Percentiles rank a stretch among this genome's conserved stretches.
These are phyloP conservation scores for Auriscalpium vulgare DNA, from an alignment of 768 basidiomycete genomes.

Conservation along the genomic window DNA sequence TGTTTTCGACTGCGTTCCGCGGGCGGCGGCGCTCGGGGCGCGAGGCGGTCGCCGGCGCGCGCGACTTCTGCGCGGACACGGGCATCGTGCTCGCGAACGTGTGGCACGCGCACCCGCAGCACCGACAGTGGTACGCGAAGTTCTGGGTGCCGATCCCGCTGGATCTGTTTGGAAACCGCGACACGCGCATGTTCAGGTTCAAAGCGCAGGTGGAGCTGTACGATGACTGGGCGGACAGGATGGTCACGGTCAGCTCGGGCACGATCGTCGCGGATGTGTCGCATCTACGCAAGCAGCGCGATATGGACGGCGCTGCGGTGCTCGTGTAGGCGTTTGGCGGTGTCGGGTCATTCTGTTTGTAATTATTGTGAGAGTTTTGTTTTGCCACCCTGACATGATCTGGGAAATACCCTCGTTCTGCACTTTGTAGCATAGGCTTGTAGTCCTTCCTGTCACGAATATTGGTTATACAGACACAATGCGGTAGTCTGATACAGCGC, in stretches of 20 bases:
- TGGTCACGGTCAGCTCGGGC: conserved; percentile 8
- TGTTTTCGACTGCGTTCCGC: conserved; percentile 5
- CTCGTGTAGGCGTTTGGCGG: too few relatives aligned
- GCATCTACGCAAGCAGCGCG: conserved; percentile 11
- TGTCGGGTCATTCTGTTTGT: too few relatives aligned
- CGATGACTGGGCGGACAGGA: conserved; percentile 13
- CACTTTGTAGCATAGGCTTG: too few relatives aligned
- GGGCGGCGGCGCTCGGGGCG: conserved; percentile 1
- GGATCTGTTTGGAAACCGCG: conserved; percentile 13
- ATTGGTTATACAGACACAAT: too few relatives aligned
- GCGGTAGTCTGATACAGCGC: too few relatives aligned
- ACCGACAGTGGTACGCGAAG: conserved; percentile 13
- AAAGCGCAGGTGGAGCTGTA: conserved; percentile 6
- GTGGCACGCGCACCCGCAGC: conserved; percentile 11
- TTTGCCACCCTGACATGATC: too few relatives aligned
- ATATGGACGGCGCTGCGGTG: conserved; percentile 6
- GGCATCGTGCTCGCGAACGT: conserved; percentile 13
- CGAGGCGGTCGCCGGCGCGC: not conserved
- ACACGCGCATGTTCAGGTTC: conserved; percentile 14
- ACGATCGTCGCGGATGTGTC: conserved; percentile 14
- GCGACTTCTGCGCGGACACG: conserved; percentile 1
- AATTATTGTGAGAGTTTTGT: too few relatives aligned
- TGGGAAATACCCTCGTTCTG: too few relatives aligned
- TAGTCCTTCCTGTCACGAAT: too few relatives aligned
- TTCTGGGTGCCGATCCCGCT: conserved; percentile 17